These are phyloP conservation scores for Ephemerocybe angulata DNA, from an alignment of 768 basidiomycete species.

Conservation along the genomic window DNA sequence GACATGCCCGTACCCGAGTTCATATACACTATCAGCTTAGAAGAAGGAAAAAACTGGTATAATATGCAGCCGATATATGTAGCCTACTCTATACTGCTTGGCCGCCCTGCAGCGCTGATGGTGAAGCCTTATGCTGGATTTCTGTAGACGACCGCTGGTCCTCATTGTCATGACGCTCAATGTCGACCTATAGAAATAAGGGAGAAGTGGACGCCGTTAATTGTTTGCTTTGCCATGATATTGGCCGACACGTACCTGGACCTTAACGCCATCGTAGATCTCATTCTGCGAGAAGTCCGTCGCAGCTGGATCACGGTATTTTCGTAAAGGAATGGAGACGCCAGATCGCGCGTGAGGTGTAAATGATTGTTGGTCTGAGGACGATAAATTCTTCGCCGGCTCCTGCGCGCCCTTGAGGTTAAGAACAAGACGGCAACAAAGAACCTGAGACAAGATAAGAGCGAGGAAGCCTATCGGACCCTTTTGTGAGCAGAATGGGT, in stretches of 20 bases:
- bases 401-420: constrained; percentile 8
- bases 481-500: not conserved
- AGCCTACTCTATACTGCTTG: too few relatives aligned
- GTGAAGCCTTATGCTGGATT: too few relatives aligned
- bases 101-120: too few relatives aligned
- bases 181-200: not conserved
- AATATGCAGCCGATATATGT: too few relatives aligned
- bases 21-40: too few relatives aligned
- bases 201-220: not conserved
- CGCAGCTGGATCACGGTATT: constrained; percentile 6
- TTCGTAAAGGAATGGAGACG: constrained; percentile 12
- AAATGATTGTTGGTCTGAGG: constrained; percentile 5
- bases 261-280: constrained; percentile 13
- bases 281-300: constrained; percentile 1
- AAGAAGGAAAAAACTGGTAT: too few relatives aligned
- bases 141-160: not conserved
- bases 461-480: constrained; percentile 11
- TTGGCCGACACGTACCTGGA: constrained; percentile 7
- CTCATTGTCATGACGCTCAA: not conserved
- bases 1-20: too few relatives aligned
- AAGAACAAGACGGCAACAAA: constrained; percentile 15
- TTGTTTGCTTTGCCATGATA: not conserved
- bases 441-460: constrained; percentile 14
- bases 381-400: not conserved
- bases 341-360: constrained; percentile 4